Percentiles rank a stretch among this genome's conserved stretches.
These are phyloP conservation scores for Pichia membranifaciens DNA, from an alignment of 805 yeast genomes.

Conservation along the genomic window DNA sequence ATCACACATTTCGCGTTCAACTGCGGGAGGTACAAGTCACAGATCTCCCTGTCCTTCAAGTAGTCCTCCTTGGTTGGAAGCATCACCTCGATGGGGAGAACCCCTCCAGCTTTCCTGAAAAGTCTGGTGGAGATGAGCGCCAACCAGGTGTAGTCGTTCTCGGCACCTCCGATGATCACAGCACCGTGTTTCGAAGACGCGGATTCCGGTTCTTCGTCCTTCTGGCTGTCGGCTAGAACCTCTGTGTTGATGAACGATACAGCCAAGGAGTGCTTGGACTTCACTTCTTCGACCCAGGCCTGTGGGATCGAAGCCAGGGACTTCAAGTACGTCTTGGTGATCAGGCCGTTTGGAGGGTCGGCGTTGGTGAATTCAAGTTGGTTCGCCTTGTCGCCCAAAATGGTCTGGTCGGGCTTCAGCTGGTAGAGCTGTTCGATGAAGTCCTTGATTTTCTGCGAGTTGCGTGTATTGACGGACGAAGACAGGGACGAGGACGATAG, in stretches of 20 bases:
- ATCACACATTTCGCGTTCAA: conserved; percentile 57
- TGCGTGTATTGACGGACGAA: no score
- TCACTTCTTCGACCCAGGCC: conserved; percentile 7
- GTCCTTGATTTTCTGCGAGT: no score
- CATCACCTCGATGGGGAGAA: conserved; percentile 42
- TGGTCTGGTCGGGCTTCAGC: no score
- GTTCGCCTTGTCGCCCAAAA: background rate
- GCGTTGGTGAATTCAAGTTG: conserved; percentile 6
- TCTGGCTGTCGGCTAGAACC: background rate
- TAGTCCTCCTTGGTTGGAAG: conserved; percentile 37
- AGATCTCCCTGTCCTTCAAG: conserved; percentile 39
- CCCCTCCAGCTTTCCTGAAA: conserved; percentile 42
- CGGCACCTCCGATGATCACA: conserved; percentile 56
- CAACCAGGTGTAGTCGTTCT: conserved; percentile 52
- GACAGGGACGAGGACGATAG: no score
- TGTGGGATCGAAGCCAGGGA: conserved; percentile 6
- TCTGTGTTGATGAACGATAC: conserved; percentile 1
- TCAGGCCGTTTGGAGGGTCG: background rate
- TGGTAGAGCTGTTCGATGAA: no score
- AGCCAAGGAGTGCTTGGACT: conserved; percentile 6
- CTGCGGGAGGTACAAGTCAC: conserved; percentile 38
- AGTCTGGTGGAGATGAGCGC: conserved; percentile 49
- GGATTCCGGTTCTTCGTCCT: no score
- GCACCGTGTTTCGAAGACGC: conserved; percentile 40
- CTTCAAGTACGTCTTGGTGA: conserved; percentile 1